Evolutionary conservation across 169 alveolate genomes (phyloP).

Genomic region (Babesia microti): DNA sequence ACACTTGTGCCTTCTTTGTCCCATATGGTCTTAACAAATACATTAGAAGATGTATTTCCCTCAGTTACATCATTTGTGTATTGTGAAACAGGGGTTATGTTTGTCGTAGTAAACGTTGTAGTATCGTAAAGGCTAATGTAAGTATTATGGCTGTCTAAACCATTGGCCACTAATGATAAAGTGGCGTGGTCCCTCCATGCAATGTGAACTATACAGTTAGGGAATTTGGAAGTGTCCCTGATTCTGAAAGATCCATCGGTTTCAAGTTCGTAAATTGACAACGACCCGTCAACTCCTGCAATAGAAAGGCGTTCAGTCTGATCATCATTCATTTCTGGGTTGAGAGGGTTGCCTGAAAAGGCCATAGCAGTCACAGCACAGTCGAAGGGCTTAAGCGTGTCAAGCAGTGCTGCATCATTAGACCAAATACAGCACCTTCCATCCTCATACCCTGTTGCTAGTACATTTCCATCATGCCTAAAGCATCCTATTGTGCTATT

Average conservation of each 20-base stretch:
- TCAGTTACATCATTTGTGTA: too few species aligned
- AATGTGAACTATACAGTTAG: slow-evolving; percentile 15
- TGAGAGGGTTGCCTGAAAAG: slow-evolving; percentile 17
- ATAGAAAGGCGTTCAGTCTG: slow-evolving; percentile 4
- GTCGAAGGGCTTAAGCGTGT: neutral
- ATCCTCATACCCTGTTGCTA: slow-evolving; percentile 23
- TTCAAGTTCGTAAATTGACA: slow-evolving; percentile 8
- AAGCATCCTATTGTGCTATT: too few species aligned
- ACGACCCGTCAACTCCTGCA: slow-evolving; percentile 16
- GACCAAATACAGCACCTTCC: slow-evolving; percentile 22
- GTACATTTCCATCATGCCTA: slow-evolving; percentile 23
- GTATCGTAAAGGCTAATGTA: slow-evolving; percentile 9
- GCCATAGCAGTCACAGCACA: slow-evolving; percentile 24
- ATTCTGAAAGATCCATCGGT: neutral
- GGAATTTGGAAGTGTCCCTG: slow-evolving; percentile 5
- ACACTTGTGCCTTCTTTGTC: slow-evolving; percentile 16
- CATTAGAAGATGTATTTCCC: too few species aligned
- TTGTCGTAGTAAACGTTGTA: neutral
- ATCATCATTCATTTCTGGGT: slow-evolving; percentile 9
- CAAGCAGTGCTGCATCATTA: slow-evolving; percentile 4
- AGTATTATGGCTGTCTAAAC: too few species aligned
- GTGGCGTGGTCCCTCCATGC: slow-evolving; percentile 21
- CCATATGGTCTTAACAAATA: too few species aligned
- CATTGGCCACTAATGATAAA: slow-evolving; percentile 12
- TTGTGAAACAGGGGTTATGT: slow-evolving; percentile 1